A percentile compares a stretch with the other conserved stretches of the same genome.
Evolutionary conservation across 495 filamentous ascomycete genomes (phyloP).

Genomic region (Neurospora cerealis): DNA sequence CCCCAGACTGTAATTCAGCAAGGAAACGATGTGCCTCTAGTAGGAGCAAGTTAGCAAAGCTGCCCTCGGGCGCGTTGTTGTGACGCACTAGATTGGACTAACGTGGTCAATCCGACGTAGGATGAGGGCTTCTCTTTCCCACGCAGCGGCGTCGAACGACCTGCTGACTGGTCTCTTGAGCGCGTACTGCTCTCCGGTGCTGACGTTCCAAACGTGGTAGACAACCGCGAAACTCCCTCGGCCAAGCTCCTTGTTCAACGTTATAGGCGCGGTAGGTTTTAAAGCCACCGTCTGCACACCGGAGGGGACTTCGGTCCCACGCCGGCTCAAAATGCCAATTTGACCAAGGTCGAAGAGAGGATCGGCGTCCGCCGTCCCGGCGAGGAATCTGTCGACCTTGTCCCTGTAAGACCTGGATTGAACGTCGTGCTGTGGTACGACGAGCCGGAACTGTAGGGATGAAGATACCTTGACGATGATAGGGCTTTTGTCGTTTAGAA

Average conservation of each 20-base stretch:
- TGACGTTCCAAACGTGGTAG: constrained; percentile 2
- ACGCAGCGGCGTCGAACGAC: neutral
- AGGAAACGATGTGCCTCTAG: constrained; percentile 1
- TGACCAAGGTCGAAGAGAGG: neutral
- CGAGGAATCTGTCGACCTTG: constrained; percentile 3
- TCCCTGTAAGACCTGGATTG: neutral
- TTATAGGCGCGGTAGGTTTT: neutral
- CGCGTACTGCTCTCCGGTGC: constrained; percentile 1
- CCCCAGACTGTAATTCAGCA: neutral
- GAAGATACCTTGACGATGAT: constrained; percentile 1
- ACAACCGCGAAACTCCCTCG: constrained; percentile 1
- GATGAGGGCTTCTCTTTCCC: neutral
- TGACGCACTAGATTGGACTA: neutral
- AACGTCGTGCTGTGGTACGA: neutral
- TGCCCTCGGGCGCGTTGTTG: neutral
- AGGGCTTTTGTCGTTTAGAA: neutral
- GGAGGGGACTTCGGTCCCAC: neutral
- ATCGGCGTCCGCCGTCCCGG: neutral
- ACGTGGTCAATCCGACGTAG: constrained; percentile 3
- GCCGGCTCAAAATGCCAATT: neutral
- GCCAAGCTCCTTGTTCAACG: neutral
- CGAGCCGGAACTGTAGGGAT: neutral
- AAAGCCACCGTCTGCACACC: neutral
- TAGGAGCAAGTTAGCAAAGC: neutral
- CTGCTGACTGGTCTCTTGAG: neutral